These are phyloP conservation scores for Macrocybe gigantea DNA, from an alignment of 768 basidiomycete species.

Conservation along the genomic window DNA sequence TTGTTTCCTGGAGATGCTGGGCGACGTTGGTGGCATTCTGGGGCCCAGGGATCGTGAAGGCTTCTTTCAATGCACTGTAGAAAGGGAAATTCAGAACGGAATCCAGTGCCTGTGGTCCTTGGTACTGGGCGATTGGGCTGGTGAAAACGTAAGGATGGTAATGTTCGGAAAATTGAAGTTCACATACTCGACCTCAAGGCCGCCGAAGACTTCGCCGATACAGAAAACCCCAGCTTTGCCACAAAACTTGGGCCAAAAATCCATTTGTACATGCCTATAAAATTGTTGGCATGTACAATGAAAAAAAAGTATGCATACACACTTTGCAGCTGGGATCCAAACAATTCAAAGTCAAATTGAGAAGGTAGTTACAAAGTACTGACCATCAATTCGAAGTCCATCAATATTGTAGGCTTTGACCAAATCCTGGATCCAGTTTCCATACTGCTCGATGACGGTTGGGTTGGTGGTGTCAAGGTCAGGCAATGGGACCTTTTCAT, in stretches of 20 bases:
- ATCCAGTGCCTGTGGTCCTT: conserved; percentile 57
- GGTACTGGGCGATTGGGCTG: conserved; percentile 52
- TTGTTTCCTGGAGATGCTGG: conserved; percentile 45
- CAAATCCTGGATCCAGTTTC: conserved; percentile 61
- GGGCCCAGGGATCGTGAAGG: conserved; percentile 67
- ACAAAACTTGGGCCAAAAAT: conserved; percentile 77
- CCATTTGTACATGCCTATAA: conserved; percentile 60
- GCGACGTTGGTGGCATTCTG: conserved; percentile 54
- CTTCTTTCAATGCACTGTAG: conserved; percentile 56
- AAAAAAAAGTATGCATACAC: conserved; percentile 12
- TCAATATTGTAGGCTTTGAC: conserved; percentile 73
- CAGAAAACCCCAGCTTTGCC: conserved; percentile 77
- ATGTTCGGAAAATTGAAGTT: not conserved
- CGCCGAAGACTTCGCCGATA: conserved; percentile 75
- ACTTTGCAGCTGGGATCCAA: conserved; percentile 37
- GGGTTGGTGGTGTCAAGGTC: conserved; percentile 76
- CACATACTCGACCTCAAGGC: conserved; percentile 43
- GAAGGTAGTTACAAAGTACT: conserved; percentile 5
- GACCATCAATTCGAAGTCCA: conserved; percentile 81
- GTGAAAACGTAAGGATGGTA: conserved; percentile 1
- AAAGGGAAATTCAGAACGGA: conserved; percentile 70
- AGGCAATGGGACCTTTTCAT: conserved; percentile 63
- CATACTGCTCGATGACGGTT: conserved; percentile 55
- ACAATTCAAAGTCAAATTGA: conserved; percentile 25
- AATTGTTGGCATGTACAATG: conserved; percentile 9